Evolutionary conservation across 306 rosid species (phyloP), one percentile per base, ranked within the genome.

Genomic region (Datisca glomerata): DNA sequence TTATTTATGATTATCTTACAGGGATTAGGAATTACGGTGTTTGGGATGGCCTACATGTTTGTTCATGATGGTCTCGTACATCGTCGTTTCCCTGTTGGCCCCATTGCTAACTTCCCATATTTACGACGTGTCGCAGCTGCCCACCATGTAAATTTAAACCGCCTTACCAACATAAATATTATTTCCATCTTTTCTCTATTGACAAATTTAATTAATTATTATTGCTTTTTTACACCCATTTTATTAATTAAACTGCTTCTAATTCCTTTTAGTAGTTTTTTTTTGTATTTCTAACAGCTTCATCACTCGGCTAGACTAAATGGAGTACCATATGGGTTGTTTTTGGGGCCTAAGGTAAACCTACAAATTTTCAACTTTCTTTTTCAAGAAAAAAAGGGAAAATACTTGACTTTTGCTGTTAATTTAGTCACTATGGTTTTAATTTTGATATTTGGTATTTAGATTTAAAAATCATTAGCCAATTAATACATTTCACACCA

Each of bases 41-140:
- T 82, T 60, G 96, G 96, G 8, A 79, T 86, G 66, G 96, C 96
- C 12, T 86, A 86, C 59, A 86, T 86, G 96, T 79, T 82, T 53
- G 93, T 86, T 7, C 96, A 86, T n/a, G 96, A 86, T 17, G 96
- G 96, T 0, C 75, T 86, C 24, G 96, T 82, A 24, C 96, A 86
- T 42, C 80, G 46, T 45, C 84, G 96, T 55, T 86, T 86, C 54
- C 75, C 94, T 0, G 93, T 86, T 49, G 96, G 96, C 1, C 94
- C 94, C 53, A 82, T 86, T 40, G 96, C 93, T 8, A 45, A 83
- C 21, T 93, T 82, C 18, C 96, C 96, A 17, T 82, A 86, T 21
- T 71, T 86, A 19, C 65, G 70, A 65, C 78, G 64, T 52, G 94
- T 86, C 13, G 96, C 93, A 17, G 70, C 85, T n/a, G 94, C 96